Conservation (phyloP, 2,329 filamentous ascomycete species). For the Verticillium nubilum region DNA sequence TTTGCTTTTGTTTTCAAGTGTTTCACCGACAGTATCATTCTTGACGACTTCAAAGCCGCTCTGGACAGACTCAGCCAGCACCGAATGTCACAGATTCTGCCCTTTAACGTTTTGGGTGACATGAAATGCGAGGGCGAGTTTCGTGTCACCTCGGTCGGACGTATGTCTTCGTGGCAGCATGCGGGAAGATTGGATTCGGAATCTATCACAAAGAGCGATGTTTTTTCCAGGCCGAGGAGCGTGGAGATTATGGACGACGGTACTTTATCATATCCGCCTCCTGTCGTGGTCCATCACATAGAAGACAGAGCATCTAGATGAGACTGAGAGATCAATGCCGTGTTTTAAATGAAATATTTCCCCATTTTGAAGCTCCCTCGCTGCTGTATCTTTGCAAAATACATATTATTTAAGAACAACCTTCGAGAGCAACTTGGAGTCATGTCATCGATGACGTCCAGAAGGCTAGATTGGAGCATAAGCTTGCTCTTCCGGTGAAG, state of each 20-base stretch:
- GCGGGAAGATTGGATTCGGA: not conserved
- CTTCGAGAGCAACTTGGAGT: too few species aligned
- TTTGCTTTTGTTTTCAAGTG: constrained; percentile 59
- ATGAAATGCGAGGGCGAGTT: constrained; percentile 13
- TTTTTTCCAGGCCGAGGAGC: not conserved
- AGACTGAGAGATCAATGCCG: too few species aligned
- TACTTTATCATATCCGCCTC: constrained; percentile 1
- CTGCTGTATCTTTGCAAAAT: too few species aligned
- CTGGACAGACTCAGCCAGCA: constrained; percentile 26
- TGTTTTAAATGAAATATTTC: too few species aligned
- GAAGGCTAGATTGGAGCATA: too few species aligned
- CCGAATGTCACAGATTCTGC: constrained; percentile 5
- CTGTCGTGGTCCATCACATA: constrained; percentile 15
- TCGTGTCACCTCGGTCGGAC: constrained; percentile 22
- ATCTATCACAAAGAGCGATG: not conserved
- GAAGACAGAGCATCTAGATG: too few species aligned
- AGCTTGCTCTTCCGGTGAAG: too few species aligned
- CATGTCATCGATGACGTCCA: too few species aligned
- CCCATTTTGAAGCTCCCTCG: too few species aligned
- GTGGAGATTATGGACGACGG: constrained; percentile 22
- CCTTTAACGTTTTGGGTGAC: constrained; percentile 6
- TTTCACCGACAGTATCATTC: constrained; percentile 59
- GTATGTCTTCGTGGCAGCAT: constrained; percentile 6
- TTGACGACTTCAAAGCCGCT: constrained; percentile 63
- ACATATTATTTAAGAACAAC: too few species aligned